Conservation (phyloP, 1,284 basidiomycete genomes). For the Trametes hirsuta region DNA sequence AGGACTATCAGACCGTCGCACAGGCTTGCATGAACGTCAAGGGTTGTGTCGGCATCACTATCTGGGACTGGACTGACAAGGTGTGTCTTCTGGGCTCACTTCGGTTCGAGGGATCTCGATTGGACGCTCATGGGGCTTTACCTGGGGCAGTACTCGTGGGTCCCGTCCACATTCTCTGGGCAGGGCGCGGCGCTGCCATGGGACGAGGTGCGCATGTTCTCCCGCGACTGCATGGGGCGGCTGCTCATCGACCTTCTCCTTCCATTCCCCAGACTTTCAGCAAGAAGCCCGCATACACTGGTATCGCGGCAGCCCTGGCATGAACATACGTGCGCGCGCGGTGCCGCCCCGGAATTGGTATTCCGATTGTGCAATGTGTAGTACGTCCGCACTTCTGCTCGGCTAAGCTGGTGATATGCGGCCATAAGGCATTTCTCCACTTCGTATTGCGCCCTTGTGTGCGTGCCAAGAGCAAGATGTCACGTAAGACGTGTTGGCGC, state of each 20-base stretch:
- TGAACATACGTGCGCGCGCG: background rate
- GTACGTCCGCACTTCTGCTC: too few species aligned
- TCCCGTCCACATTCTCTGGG: conserved; percentile 39
- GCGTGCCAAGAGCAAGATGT: too few species aligned
- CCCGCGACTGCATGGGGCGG: too few species aligned
- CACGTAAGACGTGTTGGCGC: too few species aligned
- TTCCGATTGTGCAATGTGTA: too few species aligned
- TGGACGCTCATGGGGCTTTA: background rate
- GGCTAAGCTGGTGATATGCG: too few species aligned
- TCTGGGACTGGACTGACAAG: conserved; percentile 56
- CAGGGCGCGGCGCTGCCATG: conserved; percentile 41
- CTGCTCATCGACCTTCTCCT: background rate
- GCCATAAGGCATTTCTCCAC: too few species aligned
- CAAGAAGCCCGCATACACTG: conserved; percentile 30
- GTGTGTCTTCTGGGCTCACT: background rate
- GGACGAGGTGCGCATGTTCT: conserved; percentile 33
- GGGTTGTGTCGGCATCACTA: conserved; percentile 51
- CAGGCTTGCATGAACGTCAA: conserved; percentile 46
- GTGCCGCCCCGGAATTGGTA: too few species aligned
- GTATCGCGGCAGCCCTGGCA: conserved; percentile 23
- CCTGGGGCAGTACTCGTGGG: conserved; percentile 38
- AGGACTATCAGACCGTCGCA: conserved; percentile 50
- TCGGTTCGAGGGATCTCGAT: background rate
- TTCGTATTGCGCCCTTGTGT: too few species aligned
- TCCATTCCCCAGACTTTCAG: conserved; percentile 18